Percentiles rank a stretch among this genome's conserved stretches.
Conservation (phyloP, 176 grass and related monocot species). For the Elaeis guineensis region DNA sequence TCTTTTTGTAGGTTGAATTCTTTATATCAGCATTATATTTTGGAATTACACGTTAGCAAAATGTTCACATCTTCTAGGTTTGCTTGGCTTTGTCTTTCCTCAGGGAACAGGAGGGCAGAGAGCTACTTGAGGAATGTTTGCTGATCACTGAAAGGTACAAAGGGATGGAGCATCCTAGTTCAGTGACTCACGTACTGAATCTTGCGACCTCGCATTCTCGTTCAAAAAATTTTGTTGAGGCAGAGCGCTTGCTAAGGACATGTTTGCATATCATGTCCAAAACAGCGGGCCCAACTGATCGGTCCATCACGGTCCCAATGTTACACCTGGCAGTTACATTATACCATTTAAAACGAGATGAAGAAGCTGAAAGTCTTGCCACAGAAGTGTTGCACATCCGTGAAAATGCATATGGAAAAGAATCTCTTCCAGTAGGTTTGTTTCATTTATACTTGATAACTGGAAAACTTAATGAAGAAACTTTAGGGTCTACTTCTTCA, state of each 20-base stretch:
- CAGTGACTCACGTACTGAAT: conserved; percentile 28
- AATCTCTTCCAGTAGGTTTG: conserved; percentile 27
- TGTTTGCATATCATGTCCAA: conserved; percentile 32
- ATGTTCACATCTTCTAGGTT: too few species aligned
- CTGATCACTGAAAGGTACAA: conserved; percentile 25
- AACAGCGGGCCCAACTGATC: conserved; percentile 18
- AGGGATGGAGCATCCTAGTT: conserved; percentile 35
- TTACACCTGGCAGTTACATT: conserved; percentile 38
- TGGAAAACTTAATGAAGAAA: too few species aligned
- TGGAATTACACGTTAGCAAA: too few species aligned
- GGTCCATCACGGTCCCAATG: conserved; percentile 28
- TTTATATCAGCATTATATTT: too few species aligned
- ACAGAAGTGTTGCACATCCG: conserved; percentile 24
- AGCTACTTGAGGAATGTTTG: conserved; percentile 36
- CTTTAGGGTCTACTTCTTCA: too few species aligned
- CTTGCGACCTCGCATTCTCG: conserved; percentile 33
- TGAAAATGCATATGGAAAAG: conserved; percentile 31
- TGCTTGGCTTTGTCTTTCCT: background rate
- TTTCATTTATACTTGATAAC: too few species aligned
- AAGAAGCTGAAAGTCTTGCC: conserved; percentile 39
- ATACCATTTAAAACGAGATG: conserved; percentile 24
- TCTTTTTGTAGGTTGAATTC: too few species aligned
- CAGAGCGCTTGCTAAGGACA: conserved; percentile 33
- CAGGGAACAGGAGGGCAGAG: conserved; percentile 33
- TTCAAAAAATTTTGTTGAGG: conserved; percentile 37